Conservation (phyloP, 306 rosid species). For the Leucaena leucocephala region DNA sequence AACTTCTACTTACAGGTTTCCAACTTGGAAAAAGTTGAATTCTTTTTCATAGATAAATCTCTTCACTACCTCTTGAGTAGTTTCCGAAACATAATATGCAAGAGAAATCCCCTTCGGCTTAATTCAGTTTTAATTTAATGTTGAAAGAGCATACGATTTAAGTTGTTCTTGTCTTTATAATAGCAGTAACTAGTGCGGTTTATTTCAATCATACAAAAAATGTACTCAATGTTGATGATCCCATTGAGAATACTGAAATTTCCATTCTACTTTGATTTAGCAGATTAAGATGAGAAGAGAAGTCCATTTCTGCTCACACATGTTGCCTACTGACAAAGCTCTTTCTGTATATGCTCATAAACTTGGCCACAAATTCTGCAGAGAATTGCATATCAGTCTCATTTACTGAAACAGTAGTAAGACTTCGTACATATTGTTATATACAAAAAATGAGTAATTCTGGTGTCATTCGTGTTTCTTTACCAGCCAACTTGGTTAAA, state of each 20-base stretch:
- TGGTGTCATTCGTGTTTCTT: not conserved
- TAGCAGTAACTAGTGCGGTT: not conserved
- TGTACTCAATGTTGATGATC: not conserved
- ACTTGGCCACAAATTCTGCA: conserved; percentile 91
- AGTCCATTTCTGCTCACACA: conserved; percentile 20
- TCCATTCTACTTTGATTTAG: not conserved
- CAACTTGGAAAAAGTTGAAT: not conserved
- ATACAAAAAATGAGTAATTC: not conserved
- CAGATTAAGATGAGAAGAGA: not conserved
- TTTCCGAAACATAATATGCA: not conserved
- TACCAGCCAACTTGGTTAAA: conserved; percentile 80
- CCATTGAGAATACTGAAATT: not conserved
- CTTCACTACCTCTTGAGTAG: not conserved
- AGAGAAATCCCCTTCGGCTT: not conserved
- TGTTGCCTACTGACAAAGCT: conserved; percentile 43
- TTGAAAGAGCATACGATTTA: not conserved
- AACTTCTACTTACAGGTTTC: not conserved
- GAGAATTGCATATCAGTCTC: conserved; percentile 5
- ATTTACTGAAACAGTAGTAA: not conserved
- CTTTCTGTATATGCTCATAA: conserved; percentile 79
- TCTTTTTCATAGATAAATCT: not conserved
- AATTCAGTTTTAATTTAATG: not conserved
- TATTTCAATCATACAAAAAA: not conserved
- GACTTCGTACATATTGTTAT: not conserved
- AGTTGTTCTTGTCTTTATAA: conserved; percentile 3